Conservation (phyloP, 225 moss, liverwort and hornwort genomes). For the Thuidium tamariscinum region DNA sequence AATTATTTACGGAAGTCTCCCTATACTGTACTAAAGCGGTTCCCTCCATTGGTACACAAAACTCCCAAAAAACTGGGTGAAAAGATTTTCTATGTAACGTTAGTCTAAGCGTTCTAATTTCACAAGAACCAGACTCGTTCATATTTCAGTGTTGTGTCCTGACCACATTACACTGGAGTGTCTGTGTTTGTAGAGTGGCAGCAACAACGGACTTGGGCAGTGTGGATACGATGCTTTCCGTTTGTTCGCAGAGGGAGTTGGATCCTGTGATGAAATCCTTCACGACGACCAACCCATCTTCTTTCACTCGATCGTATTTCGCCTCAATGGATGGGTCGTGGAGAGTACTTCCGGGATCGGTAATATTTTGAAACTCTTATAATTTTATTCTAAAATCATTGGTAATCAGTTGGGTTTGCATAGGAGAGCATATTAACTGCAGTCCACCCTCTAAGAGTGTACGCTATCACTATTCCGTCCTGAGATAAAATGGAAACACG, state of each 20-base stretch:
- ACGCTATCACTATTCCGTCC: neutral
- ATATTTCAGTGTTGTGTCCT: neutral
- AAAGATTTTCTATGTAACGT: neutral
- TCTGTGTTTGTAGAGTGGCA: neutral
- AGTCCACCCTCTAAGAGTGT: neutral
- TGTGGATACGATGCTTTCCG: neutral
- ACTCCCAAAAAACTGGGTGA: neutral
- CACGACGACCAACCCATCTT: neutral
- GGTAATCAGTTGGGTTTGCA: neutral
- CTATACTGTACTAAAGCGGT: too few species aligned
- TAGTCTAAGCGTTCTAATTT: neutral
- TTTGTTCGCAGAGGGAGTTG: constrained; percentile 4
- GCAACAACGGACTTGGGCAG: neutral
- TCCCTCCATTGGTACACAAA: neutral
- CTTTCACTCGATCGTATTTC: neutral
- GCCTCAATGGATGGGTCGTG: neutral
- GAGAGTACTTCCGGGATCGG: constrained; percentile 1
- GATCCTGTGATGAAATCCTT: neutral
- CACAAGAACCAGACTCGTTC: neutral
- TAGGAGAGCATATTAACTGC: neutral
- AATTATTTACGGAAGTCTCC: neutral
- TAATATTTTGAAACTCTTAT: neutral
- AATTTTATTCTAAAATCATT: neutral
- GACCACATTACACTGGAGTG: neutral
- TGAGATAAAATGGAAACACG: too few species aligned